Base-by-base conservation (phyloP, 176 grass and related monocot species). In the Canna indica region DNA sequence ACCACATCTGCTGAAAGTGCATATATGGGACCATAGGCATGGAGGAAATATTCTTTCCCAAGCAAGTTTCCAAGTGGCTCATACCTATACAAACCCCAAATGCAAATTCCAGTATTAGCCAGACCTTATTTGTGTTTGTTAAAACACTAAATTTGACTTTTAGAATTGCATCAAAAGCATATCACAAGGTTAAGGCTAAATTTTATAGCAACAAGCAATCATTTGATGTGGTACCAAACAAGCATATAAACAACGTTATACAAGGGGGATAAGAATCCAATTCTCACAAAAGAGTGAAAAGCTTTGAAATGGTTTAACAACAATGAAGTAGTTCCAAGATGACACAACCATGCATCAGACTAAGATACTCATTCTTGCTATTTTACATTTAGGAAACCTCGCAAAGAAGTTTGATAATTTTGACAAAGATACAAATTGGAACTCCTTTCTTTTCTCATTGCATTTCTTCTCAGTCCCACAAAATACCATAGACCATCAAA, bases 11-110 rank as follows among this genome's bases (percentile, higher is more conserved):
- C 86, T 74, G 94, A 99, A 75, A 99, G 83, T 73, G 94, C 94
- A 88, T 99, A 99, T 73, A 99, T 99, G 67, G 94, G 94, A 26
- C 94, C 94, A 50, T 99, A 99, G 39, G 89, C 94, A 78, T 99
- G 94, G 62, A 99, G 86, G 68, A 99, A 99, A 59, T 99, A 99
- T 77, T 93, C 94, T 0, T 75, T 90, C 74, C 94, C 94, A 20
- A 99, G 90, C 76, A 99, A 82, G 75, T 74, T 78, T 32, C 89
- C 87, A 45, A 90, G 83, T 18, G 94, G 94, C 54, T 99, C 94
- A 16, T 93, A 99, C 94, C 94, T 97, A 80, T 61, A 85, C 62
- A 59, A 44, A 74, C 70, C 58, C 56, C 6, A 20, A 48, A 25
- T 1, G 57, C 26, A 71, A 17, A 35, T 30, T 27, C 35, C 59